Base-by-base conservation (phyloP, 129 eudicot species). In the Daucus carota region DNA sequence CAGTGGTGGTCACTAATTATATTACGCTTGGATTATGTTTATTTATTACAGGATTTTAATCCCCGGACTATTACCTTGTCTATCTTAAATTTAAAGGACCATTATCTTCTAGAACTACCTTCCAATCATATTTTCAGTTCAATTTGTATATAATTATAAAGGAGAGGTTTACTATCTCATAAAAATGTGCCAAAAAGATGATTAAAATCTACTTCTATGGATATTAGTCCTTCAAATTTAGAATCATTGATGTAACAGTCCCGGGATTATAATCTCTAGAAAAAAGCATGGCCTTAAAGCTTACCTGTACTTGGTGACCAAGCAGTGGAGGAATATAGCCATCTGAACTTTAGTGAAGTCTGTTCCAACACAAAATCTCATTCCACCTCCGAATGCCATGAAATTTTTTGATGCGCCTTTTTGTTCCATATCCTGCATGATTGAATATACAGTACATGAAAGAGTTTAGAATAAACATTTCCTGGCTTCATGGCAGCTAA, bases 381-480 rank as follows among this genome's bases (percentile, higher is more conserved):
- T 90, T 15, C 98, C 98, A 48, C 98, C 98, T 46, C 97, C 98
- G 75, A 93, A 93, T 24, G 97, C 98, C 97, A 93, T 93, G 85
- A 93, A 93, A 76, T 93, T 81, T 86, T 85, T 90, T 8, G 97
- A 85, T 70, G 91, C 91, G 40, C 96, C 90, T 81, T 84, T 81
- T 75, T 82, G 80, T 65, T 84, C 96, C 84, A 89, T 81, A 52
- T 89, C 91, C 98, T 93, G 88, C 42, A 13, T 20, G 34, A 44
- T 28, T 32, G 13, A 41, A n/a, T 24, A 38, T 50, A 26, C 32
- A 18, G 41, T 14, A 67, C 44, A 50, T 26, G 43, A 70, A 70
- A 77, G 68, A 69, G 71, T 69, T 68, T 34, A 8, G 31, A 34
- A 29, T 42, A 68, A 48, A 28, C 22, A 63, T 63, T 26, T 26